phyloP scores from a whole-genome alignment of 1,284 basidiomycete species.

The Papiliotrema laurentii region DNA sequence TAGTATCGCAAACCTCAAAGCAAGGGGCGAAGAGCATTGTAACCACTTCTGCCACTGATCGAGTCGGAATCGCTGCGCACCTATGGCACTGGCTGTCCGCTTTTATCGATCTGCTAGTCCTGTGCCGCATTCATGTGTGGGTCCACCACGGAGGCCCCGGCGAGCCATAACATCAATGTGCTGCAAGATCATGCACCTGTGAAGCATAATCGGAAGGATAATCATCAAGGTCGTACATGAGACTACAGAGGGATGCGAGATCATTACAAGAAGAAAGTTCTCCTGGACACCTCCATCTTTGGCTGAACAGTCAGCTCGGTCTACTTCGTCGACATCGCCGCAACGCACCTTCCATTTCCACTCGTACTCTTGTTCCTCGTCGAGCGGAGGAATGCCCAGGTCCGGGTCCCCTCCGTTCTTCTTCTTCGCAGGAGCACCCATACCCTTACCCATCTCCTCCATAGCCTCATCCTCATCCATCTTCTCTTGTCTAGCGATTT shows the following conservation, averaged over 20 bases:
- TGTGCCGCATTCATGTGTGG: too few relatives aligned
- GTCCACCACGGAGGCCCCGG: too few relatives aligned
- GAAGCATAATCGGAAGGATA: too few relatives aligned
- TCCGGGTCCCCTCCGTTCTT: constrained; percentile 18
- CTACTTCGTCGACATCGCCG: neutral
- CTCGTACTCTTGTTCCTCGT: constrained; percentile 50
- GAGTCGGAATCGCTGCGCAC: too few relatives aligned
- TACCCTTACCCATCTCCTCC: constrained; percentile 30
- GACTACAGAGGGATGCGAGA: neutral
- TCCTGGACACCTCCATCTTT: constrained; percentile 50
- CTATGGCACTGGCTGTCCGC: too few relatives aligned
- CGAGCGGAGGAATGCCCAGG: constrained; percentile 42
- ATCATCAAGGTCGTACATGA: too few relatives aligned
- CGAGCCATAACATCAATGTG: too few relatives aligned
- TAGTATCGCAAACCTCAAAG: too few relatives aligned
- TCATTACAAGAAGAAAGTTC: constrained; percentile 48
- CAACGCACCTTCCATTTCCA: constrained; percentile 51
- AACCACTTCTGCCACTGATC: too few relatives aligned
- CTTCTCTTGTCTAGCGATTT: constrained; percentile 30
- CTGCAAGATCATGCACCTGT: too few relatives aligned
- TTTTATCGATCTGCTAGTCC: too few relatives aligned
- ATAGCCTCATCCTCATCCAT: constrained; percentile 43
- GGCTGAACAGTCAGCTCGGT: constrained; percentile 29
- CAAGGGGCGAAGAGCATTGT: too few relatives aligned
- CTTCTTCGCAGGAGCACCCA: constrained; percentile 2